A percentile compares a stretch with the other conserved stretches of the same genome.
Conservation (phyloP, 116 monocot species). For the Phalaenopsis hybrid region DNA sequence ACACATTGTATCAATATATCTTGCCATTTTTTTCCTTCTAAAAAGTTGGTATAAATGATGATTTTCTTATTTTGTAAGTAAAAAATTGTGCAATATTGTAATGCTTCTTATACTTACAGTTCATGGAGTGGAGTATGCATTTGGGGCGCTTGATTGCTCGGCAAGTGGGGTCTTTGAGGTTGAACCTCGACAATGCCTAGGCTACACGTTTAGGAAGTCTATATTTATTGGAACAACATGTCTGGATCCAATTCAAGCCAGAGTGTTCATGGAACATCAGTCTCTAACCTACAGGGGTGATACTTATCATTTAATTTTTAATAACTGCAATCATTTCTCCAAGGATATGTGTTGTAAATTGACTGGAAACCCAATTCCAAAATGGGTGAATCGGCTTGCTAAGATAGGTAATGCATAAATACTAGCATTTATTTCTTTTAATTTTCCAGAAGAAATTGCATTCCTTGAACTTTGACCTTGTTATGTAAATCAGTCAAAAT, state of each 20-base stretch:
- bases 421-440: too few relatives aligned
- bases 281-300: constrained; percentile 58
- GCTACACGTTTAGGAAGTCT: constrained; percentile 61
- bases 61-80: not conserved
- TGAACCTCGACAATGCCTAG: constrained; percentile 55
- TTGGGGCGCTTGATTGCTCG: constrained; percentile 62
- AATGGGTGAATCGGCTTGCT: constrained; percentile 76
- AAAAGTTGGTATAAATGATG: not conserved
- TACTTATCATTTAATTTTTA: constrained; percentile 54
- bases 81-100: not conserved
- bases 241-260: constrained; percentile 47
- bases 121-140: constrained; percentile 70
- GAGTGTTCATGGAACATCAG: constrained; percentile 55
- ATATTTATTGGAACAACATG: constrained; percentile 62
- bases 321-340: constrained; percentile 75
- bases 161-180: constrained; percentile 70
- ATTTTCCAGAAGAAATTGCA: too few relatives aligned
- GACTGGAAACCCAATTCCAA: constrained; percentile 59
- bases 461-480: too few relatives aligned
- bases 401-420: constrained; percentile 38
- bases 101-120: constrained; percentile 23
- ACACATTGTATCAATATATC: too few relatives aligned
- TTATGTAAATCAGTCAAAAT: too few relatives aligned
- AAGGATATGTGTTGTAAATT: constrained; percentile 55
- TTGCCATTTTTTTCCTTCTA: too few relatives aligned